Percentiles rank a stretch among this genome's conserved stretches.
Evolutionary conservation across 2,329 filamentous ascomycete genomes (phyloP).

Genomic region (Curvularia spicifera): DNA sequence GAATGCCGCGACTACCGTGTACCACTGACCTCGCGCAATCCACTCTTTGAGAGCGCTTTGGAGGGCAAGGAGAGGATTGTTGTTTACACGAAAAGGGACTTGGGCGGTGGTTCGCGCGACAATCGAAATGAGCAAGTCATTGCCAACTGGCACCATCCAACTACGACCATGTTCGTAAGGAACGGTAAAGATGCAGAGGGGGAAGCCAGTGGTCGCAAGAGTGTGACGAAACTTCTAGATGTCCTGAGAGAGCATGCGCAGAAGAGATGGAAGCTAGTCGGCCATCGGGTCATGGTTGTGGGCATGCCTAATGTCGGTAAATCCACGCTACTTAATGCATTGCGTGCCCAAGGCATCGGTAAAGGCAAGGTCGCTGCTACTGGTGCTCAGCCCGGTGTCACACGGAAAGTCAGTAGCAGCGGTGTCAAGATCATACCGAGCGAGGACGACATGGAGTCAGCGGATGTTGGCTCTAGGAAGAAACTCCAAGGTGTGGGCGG

Average conservation of each 20-base stretch:
- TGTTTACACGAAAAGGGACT: slow-evolving; percentile 88
- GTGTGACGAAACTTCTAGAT: slow-evolving; percentile 52
- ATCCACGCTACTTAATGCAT: slow-evolving; percentile 87
- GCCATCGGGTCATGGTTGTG: slow-evolving; percentile 84
- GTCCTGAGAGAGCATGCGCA: slow-evolving; percentile 61
- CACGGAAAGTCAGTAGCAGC: slow-evolving; percentile 75
- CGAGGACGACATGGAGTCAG: slow-evolving; percentile 55
- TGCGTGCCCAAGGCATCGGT: slow-evolving; percentile 72
- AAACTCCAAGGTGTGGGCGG: slow-evolving; percentile 47
- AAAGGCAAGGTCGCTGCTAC: slow-evolving; percentile 77
- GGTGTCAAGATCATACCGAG: slow-evolving; percentile 76
- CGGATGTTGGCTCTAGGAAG: slow-evolving; percentile 30
- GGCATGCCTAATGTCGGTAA: slow-evolving; percentile 99
- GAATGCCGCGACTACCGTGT: slow-evolving; percentile 95
- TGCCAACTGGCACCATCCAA: slow-evolving; percentile 60
- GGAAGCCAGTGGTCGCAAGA: slow-evolving; percentile 28
- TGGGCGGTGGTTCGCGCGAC: slow-evolving; percentile 38
- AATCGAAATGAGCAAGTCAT: slow-evolving; percentile 59
- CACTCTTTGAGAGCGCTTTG: slow-evolving; percentile 80
- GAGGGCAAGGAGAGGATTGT: slow-evolving; percentile 76
- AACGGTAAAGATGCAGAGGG: slow-evolving; percentile 41
- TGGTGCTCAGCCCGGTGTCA: slow-evolving; percentile 87
- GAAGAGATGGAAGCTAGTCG: slow-evolving; percentile 68
- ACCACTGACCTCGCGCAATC: slow-evolving; percentile 87
- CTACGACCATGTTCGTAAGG: slow-evolving; percentile 61